Conservation (phyloP, 805 yeast genomes). For the Candida nitratophila region DNA sequence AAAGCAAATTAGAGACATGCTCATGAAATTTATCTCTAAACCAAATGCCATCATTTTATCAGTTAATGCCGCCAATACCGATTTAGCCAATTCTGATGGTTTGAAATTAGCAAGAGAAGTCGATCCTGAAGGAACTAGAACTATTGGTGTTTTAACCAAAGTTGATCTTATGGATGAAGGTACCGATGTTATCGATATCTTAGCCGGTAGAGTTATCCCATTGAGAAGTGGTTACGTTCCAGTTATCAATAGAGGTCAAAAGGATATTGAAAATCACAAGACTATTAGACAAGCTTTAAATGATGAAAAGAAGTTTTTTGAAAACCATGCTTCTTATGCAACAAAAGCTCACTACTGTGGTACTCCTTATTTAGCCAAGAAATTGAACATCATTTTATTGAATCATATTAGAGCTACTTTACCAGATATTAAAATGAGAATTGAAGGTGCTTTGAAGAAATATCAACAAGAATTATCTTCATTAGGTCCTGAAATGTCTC, state of each 20-base stretch:
- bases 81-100: conserved; percentile 95
- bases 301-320: conserved; percentile 77
- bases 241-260: conserved; percentile 94
- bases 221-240: conserved; percentile 94
- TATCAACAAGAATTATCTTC: conserved; percentile 70
- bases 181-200: conserved; percentile 91
- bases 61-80: conserved; percentile 94
- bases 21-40: conserved; percentile 86
- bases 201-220: conserved; percentile 94
- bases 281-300: conserved; percentile 81
- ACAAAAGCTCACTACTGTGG: conserved; percentile 96
- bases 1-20: conserved; percentile 86
- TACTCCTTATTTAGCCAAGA: conserved; percentile 94
- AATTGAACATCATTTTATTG: conserved; percentile 78
- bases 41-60: conserved; percentile 94
- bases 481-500: conserved; percentile 86
- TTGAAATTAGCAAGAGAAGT: conserved; percentile 94
- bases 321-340: conserved; percentile 82
- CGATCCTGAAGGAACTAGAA: conserved; percentile 93
- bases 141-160: conserved; percentile 94
- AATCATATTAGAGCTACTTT: conserved; percentile 83
- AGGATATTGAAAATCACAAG: conserved; percentile 84
- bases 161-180: conserved; percentile 98
- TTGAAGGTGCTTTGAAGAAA: conserved; percentile 77
- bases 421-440: conserved; percentile 90